A percentile compares a stretch with the other conserved stretches of the same genome.
Evolutionary conservation across 148 eudicot species (phyloP).

Genomic region (Heliamphora exappendiculata): DNA sequence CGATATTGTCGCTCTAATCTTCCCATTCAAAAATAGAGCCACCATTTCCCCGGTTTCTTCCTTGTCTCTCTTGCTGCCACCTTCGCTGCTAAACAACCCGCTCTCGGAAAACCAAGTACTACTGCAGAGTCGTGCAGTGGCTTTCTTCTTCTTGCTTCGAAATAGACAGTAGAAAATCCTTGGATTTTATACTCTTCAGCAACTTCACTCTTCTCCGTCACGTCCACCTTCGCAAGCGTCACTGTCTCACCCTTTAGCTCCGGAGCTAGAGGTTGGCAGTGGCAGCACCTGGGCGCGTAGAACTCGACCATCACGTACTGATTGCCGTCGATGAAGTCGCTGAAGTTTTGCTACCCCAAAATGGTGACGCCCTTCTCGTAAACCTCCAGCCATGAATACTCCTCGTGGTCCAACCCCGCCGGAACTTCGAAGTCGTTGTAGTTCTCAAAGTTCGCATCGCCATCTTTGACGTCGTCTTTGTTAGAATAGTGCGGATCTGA

Average conservation of each 20-base stretch:
- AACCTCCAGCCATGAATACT: slow-evolving; percentile 23
- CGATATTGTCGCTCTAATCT: no score
- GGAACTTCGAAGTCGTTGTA: slow-evolving; percentile 38
- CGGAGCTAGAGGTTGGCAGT: slow-evolving; percentile 71
- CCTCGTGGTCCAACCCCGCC: slow-evolving; percentile 17
- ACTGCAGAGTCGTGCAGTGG: slow-evolving; percentile 14
- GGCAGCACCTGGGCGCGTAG: slow-evolving; percentile 97
- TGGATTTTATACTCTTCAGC: slow-evolving; percentile 71
- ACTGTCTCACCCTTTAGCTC: slow-evolving; percentile 59
- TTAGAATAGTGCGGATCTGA: slow-evolving; percentile 24
- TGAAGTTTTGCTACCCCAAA: slow-evolving; percentile 64
- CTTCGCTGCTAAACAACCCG: slow-evolving; percentile 36
- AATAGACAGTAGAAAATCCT: slow-evolving; percentile 71
- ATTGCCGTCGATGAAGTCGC: slow-evolving; percentile 50
- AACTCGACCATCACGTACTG: slow-evolving; percentile 89
- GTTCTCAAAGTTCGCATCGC: slow-evolving; percentile 37
- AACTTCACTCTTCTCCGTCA: slow-evolving; percentile 61
- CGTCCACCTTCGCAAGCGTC: slow-evolving; percentile 83
- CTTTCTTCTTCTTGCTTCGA: slow-evolving; percentile 30
- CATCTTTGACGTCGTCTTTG: slow-evolving; percentile 20
- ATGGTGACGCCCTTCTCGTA: slow-evolving; percentile 84
- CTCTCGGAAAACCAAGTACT: slow-evolving; percentile 37
- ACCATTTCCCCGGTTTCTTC: slow-evolving; percentile 33
- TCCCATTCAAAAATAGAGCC: no score
- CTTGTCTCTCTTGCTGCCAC: slow-evolving; percentile 9